Evolutionary conservation across 805 yeast genomes (phyloP).

Genomic region (Allodekkera sacchari): DNA sequence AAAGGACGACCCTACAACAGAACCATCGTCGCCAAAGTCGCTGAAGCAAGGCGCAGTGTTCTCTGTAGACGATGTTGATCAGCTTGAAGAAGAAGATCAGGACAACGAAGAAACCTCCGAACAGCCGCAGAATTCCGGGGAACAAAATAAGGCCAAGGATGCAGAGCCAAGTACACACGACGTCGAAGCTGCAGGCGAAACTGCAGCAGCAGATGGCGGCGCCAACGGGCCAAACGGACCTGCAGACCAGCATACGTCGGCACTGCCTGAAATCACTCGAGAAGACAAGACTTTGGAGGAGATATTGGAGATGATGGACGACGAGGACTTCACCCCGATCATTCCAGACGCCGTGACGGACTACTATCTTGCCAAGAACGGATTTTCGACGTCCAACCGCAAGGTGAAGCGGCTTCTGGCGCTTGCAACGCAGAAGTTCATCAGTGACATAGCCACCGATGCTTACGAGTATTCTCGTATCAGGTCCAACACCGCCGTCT

Average conservation of each 20-base stretch:
- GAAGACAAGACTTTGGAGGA: constrained; percentile 81
- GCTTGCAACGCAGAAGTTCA: constrained; percentile 90
- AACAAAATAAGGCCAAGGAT: neutral
- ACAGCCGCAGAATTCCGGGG: too few species aligned
- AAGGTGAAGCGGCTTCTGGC: constrained; percentile 80
- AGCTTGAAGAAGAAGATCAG: constrained; percentile 5
- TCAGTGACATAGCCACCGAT: constrained; percentile 90
- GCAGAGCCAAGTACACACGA: constrained; percentile 4
- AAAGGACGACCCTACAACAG: neutral
- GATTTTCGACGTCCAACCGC: constrained; percentile 65
- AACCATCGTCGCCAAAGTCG: neutral
- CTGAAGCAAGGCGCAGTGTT: constrained; percentile 3
- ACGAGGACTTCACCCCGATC: constrained; percentile 88
- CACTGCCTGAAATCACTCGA: constrained; percentile 58
- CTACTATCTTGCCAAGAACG: constrained; percentile 56
- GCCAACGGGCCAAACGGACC: constrained; percentile 4
- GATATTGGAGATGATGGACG: constrained; percentile 82
- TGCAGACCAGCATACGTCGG: constrained; percentile 10
- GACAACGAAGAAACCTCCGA: too few species aligned
- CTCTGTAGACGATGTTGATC: constrained; percentile 5
- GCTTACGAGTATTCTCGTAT: constrained; percentile 94
- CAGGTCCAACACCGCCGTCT: constrained; percentile 81
- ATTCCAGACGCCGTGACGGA: constrained; percentile 97
- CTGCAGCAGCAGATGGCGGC: constrained; percentile 1
- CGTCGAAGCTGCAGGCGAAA: constrained; percentile 2